Evolutionary conservation across 2,329 filamentous ascomycete genomes (phyloP).

Genomic region (Leptographium galeiforme): DNA sequence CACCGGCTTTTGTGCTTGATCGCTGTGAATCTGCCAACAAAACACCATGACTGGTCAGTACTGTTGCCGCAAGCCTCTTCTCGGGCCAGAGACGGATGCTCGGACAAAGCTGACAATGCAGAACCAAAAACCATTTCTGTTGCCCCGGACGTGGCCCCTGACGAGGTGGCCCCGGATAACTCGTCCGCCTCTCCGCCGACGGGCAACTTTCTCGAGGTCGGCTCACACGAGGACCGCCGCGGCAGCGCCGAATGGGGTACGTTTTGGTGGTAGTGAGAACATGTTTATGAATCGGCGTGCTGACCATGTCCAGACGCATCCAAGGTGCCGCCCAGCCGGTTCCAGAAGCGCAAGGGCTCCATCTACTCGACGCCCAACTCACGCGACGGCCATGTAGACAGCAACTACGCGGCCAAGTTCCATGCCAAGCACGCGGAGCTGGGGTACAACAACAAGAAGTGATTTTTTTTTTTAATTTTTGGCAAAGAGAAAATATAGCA

Average conservation of each 20-base stretch:
- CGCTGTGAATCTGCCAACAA: no score
- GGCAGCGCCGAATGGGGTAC: constrained; percentile 2
- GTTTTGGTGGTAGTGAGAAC: not conserved
- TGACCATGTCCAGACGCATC: constrained; percentile 36
- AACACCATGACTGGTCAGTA: not conserved
- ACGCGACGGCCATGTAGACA: constrained; percentile 50
- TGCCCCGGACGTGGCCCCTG: not conserved
- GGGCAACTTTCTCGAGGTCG: constrained; percentile 18
- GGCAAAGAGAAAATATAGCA: no score
- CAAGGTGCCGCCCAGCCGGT: constrained; percentile 53
- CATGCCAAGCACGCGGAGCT: constrained; percentile 46
- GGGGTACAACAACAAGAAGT: constrained; percentile 24
- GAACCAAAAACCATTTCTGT: not conserved
- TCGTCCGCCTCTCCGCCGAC: not conserved
- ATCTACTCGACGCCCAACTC: constrained; percentile 54
- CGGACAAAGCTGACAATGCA: not conserved
- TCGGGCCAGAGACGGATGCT: not conserved
- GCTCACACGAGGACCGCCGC: not conserved
- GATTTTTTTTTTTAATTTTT: not conserved
- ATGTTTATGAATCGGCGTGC: not conserved
- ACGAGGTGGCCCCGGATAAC: not conserved
- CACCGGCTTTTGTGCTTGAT: no score
- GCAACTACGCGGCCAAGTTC: constrained; percentile 45
- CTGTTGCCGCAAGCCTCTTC: not conserved
- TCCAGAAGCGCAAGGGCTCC: constrained; percentile 57